Percentiles rank a stretch among this genome's conserved stretches.
Evolutionary conservation across 1,284 basidiomycete species (phyloP).

Genomic region (Microbotryum intermedium): DNA sequence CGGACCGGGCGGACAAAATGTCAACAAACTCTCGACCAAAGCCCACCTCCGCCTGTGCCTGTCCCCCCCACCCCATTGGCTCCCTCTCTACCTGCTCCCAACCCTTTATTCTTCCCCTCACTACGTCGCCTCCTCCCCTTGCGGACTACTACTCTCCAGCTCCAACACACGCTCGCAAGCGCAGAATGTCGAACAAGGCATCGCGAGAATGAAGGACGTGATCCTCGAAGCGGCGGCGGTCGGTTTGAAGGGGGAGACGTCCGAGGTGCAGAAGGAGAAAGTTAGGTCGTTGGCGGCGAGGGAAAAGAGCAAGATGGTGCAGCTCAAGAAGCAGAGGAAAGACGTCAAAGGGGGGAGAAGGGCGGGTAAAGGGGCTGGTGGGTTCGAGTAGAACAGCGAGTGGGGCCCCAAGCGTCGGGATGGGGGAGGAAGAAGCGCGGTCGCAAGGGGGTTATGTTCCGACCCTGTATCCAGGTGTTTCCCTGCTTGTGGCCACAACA

Average conservation of each 20-base stretch:
- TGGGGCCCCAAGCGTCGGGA: too few relatives aligned
- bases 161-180: conserved; percentile 15
- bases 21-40: conserved; percentile 34
- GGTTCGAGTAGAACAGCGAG: conserved; percentile 1
- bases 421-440: too few relatives aligned
- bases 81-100: conserved; percentile 17
- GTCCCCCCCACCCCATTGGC: neutral
- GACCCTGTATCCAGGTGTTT: too few relatives aligned
- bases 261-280: conserved; percentile 10
- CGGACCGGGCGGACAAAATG: conserved; percentile 34
- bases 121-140: conserved; percentile 7
- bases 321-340: conserved; percentile 18
- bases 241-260: conserved; percentile 25
- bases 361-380: neutral
- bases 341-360: conserved; percentile 16
- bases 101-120: conserved; percentile 13
- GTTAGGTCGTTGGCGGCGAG: conserved; percentile 10
- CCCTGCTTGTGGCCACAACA: too few relatives aligned
- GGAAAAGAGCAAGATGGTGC: conserved; percentile 12
- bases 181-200: conserved; percentile 15
- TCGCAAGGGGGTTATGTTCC: too few relatives aligned
- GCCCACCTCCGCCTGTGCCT: conserved; percentile 28
- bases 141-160: conserved; percentile 17
- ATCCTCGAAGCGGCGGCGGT: conserved; percentile 18
- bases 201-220: conserved; percentile 16